phyloP scores from a whole-genome alignment of 73 alveolate genomes.

The Paramecium octaurelia region DNA sequence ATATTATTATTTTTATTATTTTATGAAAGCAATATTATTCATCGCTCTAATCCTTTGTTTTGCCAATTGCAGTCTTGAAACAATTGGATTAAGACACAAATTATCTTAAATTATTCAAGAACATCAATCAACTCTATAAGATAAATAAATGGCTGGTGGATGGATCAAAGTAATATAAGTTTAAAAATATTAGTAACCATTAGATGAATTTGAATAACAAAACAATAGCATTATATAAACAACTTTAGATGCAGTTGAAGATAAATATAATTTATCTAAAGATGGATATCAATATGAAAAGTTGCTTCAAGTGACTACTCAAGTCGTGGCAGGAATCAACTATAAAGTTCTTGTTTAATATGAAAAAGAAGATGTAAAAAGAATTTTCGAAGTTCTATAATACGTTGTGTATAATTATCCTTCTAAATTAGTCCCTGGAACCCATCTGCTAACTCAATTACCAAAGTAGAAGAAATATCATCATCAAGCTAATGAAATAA shows the following conservation, averaged over 20 bases:
- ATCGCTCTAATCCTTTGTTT: background rate
- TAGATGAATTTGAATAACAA: background rate
- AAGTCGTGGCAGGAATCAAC: constrained; percentile 4
- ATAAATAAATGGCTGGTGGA: background rate
- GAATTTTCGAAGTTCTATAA: background rate
- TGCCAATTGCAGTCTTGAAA: constrained; percentile 16
- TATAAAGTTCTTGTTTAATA: background rate
- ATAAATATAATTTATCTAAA: background rate
- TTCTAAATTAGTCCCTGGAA: background rate
- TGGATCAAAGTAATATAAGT: background rate
- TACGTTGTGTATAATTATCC: background rate
- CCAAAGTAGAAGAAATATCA: background rate
- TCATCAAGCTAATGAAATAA: background rate
- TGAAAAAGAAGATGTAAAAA: background rate
- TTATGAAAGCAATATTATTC: background rate
- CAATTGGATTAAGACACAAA: background rate
- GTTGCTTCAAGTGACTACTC: background rate
- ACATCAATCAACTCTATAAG: background rate
- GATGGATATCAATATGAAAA: background rate
- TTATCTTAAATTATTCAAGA: background rate
- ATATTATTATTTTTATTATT: background rate
- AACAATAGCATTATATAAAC: background rate
- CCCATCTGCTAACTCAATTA: background rate
- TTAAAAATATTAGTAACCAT: background rate
- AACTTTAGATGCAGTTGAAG: background rate